Evolutionary conservation across 2,329 filamentous ascomycete species (phyloP), one percentile per base, ranked within the genome.

Genomic region (Mycogone perniciosa): DNA sequence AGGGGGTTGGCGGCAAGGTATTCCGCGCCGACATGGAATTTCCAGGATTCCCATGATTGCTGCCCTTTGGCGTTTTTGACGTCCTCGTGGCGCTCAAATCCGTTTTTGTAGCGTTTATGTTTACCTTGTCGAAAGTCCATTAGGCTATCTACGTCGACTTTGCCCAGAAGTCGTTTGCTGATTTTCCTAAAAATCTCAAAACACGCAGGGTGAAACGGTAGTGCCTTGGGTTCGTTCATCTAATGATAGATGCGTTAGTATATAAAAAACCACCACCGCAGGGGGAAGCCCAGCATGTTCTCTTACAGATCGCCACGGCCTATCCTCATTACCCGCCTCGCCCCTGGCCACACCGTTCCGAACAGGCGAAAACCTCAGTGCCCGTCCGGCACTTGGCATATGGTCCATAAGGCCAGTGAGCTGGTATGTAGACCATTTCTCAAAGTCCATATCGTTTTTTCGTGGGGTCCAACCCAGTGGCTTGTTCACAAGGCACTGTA

Each of bases 131-230:
- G 53, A 4, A 49, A 40, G n/a, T 54, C 33, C 2, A 46, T 49
- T 7, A 65, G 35, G 1, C 55, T 54, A 1, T 56, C 41, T 0
- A 64, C 7, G 30, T 61, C 61, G 2, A 65, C 45, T 0, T 26
- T 41, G 0, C 57, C 2, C 57, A 53, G 5, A 33, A 20, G 3
- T 59, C 27, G 1, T 55, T 60, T 1, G 57, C 63, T n/a, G 27
- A 49, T 45, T 20, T 61, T 45, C 31, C 61, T 64, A 42, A 59
- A 66, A 1, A 66, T 46, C 44, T 66, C 64, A 1, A 66, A 48
- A 40, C 64, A 66, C 0, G 60, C 53, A 0, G 64, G 59, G 6
- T 66, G 64, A 10, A 66, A 65, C 1, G 63, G 61, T 44, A 66
- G 56, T 0, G 48, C 46, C 2, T 13, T 33, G 7, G 9, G 38